Evolutionary conservation across 2,329 filamentous ascomycete genomes (phyloP), one percentile per base, ranked within the genome.

Genomic region (Coniella vitis): DNA sequence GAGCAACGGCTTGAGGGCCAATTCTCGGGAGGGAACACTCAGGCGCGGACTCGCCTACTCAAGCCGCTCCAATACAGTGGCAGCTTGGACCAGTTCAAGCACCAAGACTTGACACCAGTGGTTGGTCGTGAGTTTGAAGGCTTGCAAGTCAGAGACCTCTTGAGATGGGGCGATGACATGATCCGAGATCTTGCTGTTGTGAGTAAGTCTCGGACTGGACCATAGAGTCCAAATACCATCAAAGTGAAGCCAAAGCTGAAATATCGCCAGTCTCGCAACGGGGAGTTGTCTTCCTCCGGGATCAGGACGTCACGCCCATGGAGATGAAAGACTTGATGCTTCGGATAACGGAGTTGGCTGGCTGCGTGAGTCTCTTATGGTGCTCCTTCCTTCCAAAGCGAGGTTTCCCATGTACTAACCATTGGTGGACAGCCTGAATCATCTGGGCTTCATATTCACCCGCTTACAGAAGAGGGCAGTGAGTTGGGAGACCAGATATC

Each of bases 401-500:
- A 7, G 5, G 13, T n/a, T 17, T 14, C 7, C 9, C 38, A 13
- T 17, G 17, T 19, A 44, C 38, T 47, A 14, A 49, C 43, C 20
- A 4, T 29, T 4, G 17, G 35, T 7, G 36, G 49, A 35, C 43
- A 68, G 61, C 75, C 75, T 16, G 57, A 65, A 32, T 69, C 69
- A 2, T 78, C 75, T 1, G 64, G 65, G 2, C 65, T 81, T 20
- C 76, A 80, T 49, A 69, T 78, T 7, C 77, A 80, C 54, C 76
- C 77, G 5, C 57, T 79, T 21, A 73, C 71, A 0, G 73, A 78
- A 52, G 71, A 74, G 53, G 69, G 69, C 17, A 72, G 70, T 49
- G 72, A 79, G 55, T 65, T 75, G 1, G 73, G 74, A 32, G 74
- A 78, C 56, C 70, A 81, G 58, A 73, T 81, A 54, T 74, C 69